phyloP scores from a whole-genome alignment of 768 basidiomycete species.

The Amyloporia xantha region DNA sequence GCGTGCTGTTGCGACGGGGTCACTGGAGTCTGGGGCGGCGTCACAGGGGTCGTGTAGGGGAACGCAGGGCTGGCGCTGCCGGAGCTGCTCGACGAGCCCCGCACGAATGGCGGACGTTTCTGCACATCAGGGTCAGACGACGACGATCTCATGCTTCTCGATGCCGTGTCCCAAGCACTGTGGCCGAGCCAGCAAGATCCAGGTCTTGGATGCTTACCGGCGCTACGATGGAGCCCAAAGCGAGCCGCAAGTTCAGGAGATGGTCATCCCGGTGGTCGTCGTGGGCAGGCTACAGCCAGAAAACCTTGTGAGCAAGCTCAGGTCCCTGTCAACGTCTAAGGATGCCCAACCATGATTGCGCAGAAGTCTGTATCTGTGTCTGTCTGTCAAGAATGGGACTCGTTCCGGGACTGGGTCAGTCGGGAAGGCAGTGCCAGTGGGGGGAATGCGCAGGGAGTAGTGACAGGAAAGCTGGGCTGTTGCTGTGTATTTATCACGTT shows the following conservation, averaged over 20 bases:
- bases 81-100: slow-evolving; percentile 12
- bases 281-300: slow-evolving; percentile 11
- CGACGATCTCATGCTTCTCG: slow-evolving; percentile 3
- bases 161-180: not conserved
- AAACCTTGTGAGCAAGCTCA: slow-evolving; percentile 18
- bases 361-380: too few species aligned
- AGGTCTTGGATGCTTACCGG: slow-evolving; percentile 39
- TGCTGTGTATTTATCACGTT: not conserved
- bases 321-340: too few species aligned
- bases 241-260: slow-evolving; percentile 37
- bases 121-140: slow-evolving; percentile 9
- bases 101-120: slow-evolving; percentile 19
- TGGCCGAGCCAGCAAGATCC: not conserved
- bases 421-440: too few species aligned
- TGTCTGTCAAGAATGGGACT: too few species aligned
- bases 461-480: not conserved
- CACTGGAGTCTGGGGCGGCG: slow-evolving; percentile 7
- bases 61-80: slow-evolving; percentile 21
- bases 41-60: slow-evolving; percentile 5
- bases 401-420: too few species aligned
- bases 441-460: too few species aligned
- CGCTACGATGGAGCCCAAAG: slow-evolving; percentile 52
- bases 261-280: slow-evolving; percentile 26
- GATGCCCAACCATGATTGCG: not conserved
- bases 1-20: slow-evolving; percentile 11